Percentiles rank a stretch among this genome's conserved stretches.
These are phyloP conservation scores for Erigeron philadelphicus DNA, from an alignment of 140 eudicot species.

Conservation along the genomic window DNA sequence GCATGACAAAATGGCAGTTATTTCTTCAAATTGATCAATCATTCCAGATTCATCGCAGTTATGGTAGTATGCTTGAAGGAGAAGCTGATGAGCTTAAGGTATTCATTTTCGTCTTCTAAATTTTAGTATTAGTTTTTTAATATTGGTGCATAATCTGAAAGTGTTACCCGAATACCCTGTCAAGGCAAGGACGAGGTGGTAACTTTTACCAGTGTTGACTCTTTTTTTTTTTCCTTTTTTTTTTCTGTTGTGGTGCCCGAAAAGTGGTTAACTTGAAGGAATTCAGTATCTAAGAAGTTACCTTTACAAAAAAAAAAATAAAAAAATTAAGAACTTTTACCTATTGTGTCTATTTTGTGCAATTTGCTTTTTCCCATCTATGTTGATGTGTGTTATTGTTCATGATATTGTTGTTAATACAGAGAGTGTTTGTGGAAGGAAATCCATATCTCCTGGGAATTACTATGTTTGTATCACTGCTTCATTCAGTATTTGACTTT, in stretches of 20 bases:
- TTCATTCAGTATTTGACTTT: conserved; percentile 88
- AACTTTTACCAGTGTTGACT: background rate
- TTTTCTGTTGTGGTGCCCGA: background rate
- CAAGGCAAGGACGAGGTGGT: no score
- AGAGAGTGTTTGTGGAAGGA: conserved; percentile 97
- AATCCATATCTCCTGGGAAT: conserved; percentile 80
- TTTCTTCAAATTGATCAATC: conserved; percentile 91
- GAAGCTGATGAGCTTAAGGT: conserved; percentile 98
- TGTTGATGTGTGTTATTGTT: background rate
- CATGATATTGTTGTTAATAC: conserved; percentile 25
- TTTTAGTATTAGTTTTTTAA: background rate
- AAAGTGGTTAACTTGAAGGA: no score
- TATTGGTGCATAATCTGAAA: no score
- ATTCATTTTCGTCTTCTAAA: conserved; percentile 18
- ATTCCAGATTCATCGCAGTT: conserved; percentile 85
- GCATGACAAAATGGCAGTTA: conserved; percentile 98
- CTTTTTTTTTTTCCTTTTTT: no score
- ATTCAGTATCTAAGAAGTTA: no score
- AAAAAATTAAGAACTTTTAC: no score
- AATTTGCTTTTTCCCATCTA: background rate
- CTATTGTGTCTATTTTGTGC: no score
- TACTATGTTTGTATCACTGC: conserved; percentile 82
- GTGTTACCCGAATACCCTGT: no score
- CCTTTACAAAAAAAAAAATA: no score
- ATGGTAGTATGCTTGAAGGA: conserved; percentile 98